Evolutionary conservation across 1,284 basidiomycete genomes (phyloP).

Genomic region (Apiotrichum mycotoxinovorans): DNA sequence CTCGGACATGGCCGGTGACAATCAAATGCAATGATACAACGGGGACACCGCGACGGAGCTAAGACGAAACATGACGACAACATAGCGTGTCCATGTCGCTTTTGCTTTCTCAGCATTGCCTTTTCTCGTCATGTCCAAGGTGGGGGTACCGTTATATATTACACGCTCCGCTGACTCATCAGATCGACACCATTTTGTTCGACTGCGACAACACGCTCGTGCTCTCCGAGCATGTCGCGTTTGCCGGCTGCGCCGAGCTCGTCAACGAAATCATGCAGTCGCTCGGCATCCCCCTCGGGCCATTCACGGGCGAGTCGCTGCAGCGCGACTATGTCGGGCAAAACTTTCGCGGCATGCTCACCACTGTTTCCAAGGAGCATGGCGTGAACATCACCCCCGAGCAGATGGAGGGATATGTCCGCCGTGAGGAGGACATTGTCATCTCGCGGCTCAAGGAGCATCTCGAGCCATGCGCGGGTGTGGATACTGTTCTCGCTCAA

Average conservation of each 20-base stretch:
- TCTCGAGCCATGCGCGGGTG: conserved; percentile 20
- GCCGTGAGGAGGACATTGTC: conserved; percentile 20
- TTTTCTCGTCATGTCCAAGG: not conserved
- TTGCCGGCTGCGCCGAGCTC: conserved; percentile 26
- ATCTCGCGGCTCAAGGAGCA: conserved; percentile 13
- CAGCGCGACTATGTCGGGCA: conserved; percentile 26
- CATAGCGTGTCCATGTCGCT: not conserved
- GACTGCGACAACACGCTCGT: conserved; percentile 39
- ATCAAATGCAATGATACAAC: too few species aligned
- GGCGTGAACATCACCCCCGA: conserved; percentile 12
- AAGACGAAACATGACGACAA: too few species aligned
- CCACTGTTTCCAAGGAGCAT: conserved; percentile 18
- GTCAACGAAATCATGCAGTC: conserved; percentile 20
- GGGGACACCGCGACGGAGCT: too few species aligned
- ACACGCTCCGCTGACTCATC: not conserved
- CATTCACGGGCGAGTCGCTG: conserved; percentile 20
- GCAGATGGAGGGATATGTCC: conserved; percentile 22
- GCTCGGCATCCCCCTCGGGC: conserved; percentile 4
- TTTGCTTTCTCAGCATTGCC: not conserved
- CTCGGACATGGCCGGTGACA: too few species aligned
- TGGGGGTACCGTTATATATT: not conserved
- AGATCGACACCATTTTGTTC: conserved; percentile 23
- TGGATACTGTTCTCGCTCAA: conserved; percentile 12
- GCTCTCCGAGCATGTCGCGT: conserved; percentile 27
- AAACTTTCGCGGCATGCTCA: conserved; percentile 30